Evolutionary conservation across 2,329 filamentous ascomycete species (phyloP).

Genomic region (Stagonosporopsis vannaccii): DNA sequence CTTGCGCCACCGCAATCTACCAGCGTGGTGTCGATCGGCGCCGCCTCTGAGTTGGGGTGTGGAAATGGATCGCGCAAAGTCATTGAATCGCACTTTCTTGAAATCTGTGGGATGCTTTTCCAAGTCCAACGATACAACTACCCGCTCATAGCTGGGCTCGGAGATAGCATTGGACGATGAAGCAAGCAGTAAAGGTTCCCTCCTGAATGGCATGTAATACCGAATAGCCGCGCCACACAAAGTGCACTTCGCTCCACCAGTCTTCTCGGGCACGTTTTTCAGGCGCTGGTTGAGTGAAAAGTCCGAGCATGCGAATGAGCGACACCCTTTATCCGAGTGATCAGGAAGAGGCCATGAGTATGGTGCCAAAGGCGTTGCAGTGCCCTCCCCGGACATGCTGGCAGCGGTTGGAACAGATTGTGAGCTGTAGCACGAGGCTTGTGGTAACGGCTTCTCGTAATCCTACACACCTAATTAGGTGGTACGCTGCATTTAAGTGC

Average conservation of each 20-base stretch:
- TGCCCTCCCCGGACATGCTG: not conserved
- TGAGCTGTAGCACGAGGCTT: not conserved
- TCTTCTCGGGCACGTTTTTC: too few species aligned
- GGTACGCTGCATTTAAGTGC: not conserved
- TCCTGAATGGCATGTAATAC: not conserved
- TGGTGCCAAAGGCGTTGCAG: not conserved
- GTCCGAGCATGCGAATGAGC: not conserved
- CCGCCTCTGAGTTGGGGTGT: slow-evolving; percentile 3
- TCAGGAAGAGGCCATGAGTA: not conserved
- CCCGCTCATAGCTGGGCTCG: not conserved
- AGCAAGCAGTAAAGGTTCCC: not conserved
- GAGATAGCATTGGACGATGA: not conserved
- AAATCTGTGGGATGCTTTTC: too few species aligned
- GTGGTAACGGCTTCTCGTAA: not conserved
- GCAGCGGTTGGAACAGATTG: not conserved
- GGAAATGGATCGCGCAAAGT: not conserved
- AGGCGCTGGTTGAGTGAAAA: not conserved
- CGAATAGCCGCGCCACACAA: not conserved
- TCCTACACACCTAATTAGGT: not conserved
- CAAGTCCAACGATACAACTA: not conserved
- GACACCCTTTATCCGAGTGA: too few species aligned
- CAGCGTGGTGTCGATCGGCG: not conserved
- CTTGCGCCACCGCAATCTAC: not conserved
- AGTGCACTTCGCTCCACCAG: too few species aligned
- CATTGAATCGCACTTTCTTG: not conserved